phyloP scores from a whole-genome alignment of 768 basidiomycete species.

The Panus rudis region DNA sequence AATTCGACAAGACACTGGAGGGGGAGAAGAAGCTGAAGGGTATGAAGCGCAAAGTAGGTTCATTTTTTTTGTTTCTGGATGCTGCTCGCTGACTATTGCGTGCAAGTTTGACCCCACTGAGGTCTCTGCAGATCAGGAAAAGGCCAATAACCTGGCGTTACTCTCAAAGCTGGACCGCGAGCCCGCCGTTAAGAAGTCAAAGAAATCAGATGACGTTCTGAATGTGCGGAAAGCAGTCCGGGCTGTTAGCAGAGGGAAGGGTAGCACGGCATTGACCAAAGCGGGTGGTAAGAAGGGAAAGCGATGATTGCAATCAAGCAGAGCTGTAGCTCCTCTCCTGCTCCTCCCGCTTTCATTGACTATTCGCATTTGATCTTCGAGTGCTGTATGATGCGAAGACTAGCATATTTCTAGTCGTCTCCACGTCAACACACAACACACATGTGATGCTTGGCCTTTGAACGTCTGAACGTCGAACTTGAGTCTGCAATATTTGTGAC shows the following conservation, averaged over 20 bases:
- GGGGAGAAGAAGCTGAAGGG: slow-evolving; percentile 88
- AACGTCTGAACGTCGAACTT: too few relatives aligned
- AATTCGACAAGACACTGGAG: slow-evolving; percentile 83
- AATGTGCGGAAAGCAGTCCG: slow-evolving; percentile 89
- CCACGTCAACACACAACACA: too few relatives aligned
- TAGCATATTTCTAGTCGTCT: too few relatives aligned
- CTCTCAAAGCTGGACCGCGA: slow-evolving; percentile 67
- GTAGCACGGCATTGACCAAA: slow-evolving; percentile 50
- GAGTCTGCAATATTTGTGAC: too few relatives aligned
- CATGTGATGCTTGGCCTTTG: too few relatives aligned
- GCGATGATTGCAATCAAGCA: too few relatives aligned
- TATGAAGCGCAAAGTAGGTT: slow-evolving; percentile 82
- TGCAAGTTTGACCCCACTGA: slow-evolving; percentile 82
- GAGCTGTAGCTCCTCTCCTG: too few relatives aligned
- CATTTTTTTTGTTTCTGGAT: background rate
- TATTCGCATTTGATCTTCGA: too few relatives aligned
- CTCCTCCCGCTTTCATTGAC: too few relatives aligned
- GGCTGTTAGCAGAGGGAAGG: slow-evolving; percentile 62
- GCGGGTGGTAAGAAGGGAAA: slow-evolving; percentile 5
- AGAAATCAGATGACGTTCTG: slow-evolving; percentile 45
- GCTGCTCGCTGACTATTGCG: background rate
- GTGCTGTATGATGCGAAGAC: too few relatives aligned
- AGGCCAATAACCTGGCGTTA: slow-evolving; percentile 65
- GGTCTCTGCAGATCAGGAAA: slow-evolving; percentile 56
- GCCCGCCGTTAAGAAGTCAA: slow-evolving; percentile 55